phyloP scores from a whole-genome alignment of 1,284 basidiomycete genomes.

The Polyporus tsugae region DNA sequence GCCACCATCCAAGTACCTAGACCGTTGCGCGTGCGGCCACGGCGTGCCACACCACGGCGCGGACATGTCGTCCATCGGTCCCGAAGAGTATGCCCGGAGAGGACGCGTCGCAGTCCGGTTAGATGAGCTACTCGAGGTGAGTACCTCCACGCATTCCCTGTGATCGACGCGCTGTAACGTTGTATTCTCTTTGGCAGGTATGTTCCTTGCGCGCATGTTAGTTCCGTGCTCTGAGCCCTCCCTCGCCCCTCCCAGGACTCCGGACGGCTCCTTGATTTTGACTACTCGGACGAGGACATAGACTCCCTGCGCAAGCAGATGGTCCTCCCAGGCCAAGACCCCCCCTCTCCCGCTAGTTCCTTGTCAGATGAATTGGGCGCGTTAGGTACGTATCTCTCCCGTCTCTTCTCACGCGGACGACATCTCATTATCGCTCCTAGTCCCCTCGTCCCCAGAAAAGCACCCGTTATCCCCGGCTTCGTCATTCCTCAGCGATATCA shows the following conservation, averaged over 20 bases:
- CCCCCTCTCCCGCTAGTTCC: slow-evolving; percentile 55
- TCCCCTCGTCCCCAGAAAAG: slow-evolving; percentile 45
- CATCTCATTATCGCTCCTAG: slow-evolving; percentile 29
- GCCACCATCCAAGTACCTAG: slow-evolving; percentile 58
- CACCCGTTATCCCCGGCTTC: slow-evolving; percentile 62
- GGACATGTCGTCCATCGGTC: slow-evolving; percentile 61
- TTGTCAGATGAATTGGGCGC: slow-evolving; percentile 43
- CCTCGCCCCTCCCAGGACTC: slow-evolving; percentile 61
- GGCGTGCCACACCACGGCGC: slow-evolving; percentile 74
- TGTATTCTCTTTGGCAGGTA: slow-evolving; percentile 5
- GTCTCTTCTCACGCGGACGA: slow-evolving; percentile 13
- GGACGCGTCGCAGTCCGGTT: slow-evolving; percentile 82
- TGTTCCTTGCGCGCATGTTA: slow-evolving; percentile 1
- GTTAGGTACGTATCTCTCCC: slow-evolving; percentile 39
- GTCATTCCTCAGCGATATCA: slow-evolving; percentile 51
- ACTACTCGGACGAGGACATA: slow-evolving; percentile 76
- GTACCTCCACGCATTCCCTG: slow-evolving; percentile 23
- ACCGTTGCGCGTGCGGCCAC: slow-evolving; percentile 81
- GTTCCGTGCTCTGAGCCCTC: neutral
- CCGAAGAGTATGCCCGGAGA: slow-evolving; percentile 73
- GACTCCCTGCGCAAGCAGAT: slow-evolving; percentile 79
- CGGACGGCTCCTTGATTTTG: slow-evolving; percentile 79
- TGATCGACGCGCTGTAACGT: neutral
- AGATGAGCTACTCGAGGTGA: slow-evolving; percentile 87
- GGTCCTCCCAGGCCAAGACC: slow-evolving; percentile 48